Evolutionary conservation across 2,329 filamentous ascomycete genomes (phyloP).

Genomic region (Penicillium capsulatum): DNA sequence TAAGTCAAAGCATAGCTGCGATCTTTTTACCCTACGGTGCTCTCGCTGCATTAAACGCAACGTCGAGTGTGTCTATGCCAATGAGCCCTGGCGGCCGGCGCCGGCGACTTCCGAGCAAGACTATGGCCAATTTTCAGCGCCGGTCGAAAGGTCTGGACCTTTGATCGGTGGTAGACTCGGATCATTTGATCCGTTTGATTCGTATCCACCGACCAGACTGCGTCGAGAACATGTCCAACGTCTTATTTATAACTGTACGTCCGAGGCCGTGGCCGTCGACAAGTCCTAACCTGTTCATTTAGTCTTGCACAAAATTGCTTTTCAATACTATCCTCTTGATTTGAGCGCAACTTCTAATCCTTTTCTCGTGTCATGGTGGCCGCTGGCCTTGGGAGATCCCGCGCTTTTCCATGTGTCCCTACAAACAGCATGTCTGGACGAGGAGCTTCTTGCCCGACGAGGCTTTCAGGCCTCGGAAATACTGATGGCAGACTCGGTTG

Average conservation of each 20-base stretch:
- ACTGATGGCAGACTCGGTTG: constrained; percentile 56
- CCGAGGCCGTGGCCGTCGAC: not conserved
- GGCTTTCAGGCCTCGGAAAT: constrained; percentile 53
- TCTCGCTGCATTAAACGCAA: constrained; percentile 53
- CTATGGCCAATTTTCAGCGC: constrained; percentile 7
- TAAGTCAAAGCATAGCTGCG: constrained; percentile 54
- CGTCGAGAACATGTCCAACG: constrained; percentile 50
- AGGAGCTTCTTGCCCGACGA: constrained; percentile 50
- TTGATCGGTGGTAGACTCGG: constrained; percentile 30
- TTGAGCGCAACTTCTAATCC: constrained; percentile 52
- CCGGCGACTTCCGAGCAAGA: constrained; percentile 13
- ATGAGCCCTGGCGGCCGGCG: constrained; percentile 46
- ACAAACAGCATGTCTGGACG: constrained; percentile 56
- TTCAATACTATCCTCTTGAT: constrained; percentile 58
- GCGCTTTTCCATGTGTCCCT: constrained; percentile 57
- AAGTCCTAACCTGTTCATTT: constrained; percentile 14
- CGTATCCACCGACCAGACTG: constrained; percentile 53
- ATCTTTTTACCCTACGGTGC: constrained; percentile 52
- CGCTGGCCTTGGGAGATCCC: constrained; percentile 53
- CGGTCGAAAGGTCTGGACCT: constrained; percentile 4
- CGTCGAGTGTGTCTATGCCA: constrained; percentile 50
- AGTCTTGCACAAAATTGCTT: constrained; percentile 57
- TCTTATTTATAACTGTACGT: constrained; percentile 55
- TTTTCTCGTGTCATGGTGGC: constrained; percentile 59
- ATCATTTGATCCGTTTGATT: constrained; percentile 54